Conservation (phyloP, 2,329 filamentous ascomycete genomes). For the Coniochaeta sp. region DNA sequence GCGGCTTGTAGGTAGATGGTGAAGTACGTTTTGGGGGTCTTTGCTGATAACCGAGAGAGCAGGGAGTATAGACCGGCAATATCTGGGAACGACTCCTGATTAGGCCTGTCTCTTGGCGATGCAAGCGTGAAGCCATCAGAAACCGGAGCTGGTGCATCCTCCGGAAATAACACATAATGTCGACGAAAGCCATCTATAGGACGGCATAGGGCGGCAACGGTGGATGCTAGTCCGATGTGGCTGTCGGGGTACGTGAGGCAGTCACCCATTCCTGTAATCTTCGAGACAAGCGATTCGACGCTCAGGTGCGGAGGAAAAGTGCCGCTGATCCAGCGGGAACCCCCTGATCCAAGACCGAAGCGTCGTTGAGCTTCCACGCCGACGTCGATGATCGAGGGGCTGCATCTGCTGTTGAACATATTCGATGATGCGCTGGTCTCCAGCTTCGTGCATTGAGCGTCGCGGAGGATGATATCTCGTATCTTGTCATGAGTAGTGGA, state of each 20-base stretch:
- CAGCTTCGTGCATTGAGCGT: not conserved
- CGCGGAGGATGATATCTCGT: not conserved
- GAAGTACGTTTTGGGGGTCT: not conserved
- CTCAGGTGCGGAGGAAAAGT: slow-evolving; percentile 8
- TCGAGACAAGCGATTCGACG: slow-evolving; percentile 5
- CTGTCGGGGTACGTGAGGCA: slow-evolving; percentile 7
- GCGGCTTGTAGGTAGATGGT: not conserved
- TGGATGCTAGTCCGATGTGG: slow-evolving; percentile 5
- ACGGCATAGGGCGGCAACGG: slow-evolving; percentile 7
- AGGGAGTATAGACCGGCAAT: not conserved
- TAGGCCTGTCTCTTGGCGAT: not conserved
- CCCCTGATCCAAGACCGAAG: slow-evolving; percentile 8
- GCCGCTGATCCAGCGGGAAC: slow-evolving; percentile 6
- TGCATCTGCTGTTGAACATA: not conserved
- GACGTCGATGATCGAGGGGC: slow-evolving; percentile 2
- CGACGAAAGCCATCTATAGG: not conserved
- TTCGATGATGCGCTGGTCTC: not conserved
- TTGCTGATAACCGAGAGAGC: not conserved
- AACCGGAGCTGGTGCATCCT: not conserved
- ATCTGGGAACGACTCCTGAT: not conserved
- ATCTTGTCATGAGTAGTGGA: not conserved
- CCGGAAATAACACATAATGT: slow-evolving; percentile 4
- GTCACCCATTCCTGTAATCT: slow-evolving; percentile 2
- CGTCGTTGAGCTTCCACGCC: slow-evolving; percentile 3
- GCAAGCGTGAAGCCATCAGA: not conserved